Percentiles rank a stretch among this genome's conserved stretches.
phyloP scores from a whole-genome alignment of 306 rosid species.

The Begonia loranthoides region DNA sequence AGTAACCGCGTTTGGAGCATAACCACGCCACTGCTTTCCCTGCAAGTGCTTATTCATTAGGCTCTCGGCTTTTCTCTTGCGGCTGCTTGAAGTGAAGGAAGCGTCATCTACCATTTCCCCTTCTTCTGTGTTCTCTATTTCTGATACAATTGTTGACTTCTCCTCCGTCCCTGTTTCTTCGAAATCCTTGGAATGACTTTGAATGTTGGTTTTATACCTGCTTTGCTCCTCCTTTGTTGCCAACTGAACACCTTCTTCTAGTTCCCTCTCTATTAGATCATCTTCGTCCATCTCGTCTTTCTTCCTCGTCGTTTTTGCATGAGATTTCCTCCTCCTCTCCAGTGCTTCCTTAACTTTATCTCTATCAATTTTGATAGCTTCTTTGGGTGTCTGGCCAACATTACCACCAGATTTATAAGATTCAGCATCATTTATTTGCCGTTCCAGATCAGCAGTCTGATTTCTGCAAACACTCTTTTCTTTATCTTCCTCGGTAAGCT shows the following conservation, averaged over 20 bases:
- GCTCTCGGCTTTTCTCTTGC: constrained; percentile 69
- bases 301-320: constrained; percentile 52
- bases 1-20: background rate
- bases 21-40: constrained; percentile 50
- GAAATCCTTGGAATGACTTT: background rate
- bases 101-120: constrained; percentile 67
- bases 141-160: constrained; percentile 25
- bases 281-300: constrained; percentile 83
- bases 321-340: constrained; percentile 78
- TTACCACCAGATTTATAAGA: constrained; percentile 23
- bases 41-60: constrained; percentile 40
- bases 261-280: constrained; percentile 89
- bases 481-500: constrained; percentile 29
- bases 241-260: constrained; percentile 89
- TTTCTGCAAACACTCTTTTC: constrained; percentile 35
- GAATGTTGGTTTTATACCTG: constrained; percentile 37
- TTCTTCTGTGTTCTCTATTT: constrained; percentile 50
- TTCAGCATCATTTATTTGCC: constrained; percentile 38
- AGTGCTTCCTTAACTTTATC: constrained; percentile 93
- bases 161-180: constrained; percentile 19
- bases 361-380: constrained; percentile 67
- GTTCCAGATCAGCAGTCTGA: constrained; percentile 37
- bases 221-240: constrained; percentile 60
- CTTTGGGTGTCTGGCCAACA: constrained; percentile 53
- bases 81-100: constrained; percentile 32